These are phyloP conservation scores for Ceratocystis ficicola DNA, from an alignment of 2,329 filamentous ascomycete genomes.

Conservation along the genomic window DNA sequence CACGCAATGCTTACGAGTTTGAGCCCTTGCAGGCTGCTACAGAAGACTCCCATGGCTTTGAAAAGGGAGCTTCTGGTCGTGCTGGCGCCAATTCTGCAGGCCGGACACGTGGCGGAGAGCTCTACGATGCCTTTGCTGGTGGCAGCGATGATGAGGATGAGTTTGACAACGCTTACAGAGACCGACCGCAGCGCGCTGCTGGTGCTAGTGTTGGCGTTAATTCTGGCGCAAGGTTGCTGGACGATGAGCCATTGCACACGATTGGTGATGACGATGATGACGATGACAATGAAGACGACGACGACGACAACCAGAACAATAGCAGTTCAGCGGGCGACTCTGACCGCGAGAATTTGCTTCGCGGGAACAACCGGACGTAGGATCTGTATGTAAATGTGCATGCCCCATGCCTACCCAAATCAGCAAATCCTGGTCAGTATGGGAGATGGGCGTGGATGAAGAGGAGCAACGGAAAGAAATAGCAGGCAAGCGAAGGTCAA, in stretches of 20 bases:
- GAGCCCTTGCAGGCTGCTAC: constrained; percentile 71
- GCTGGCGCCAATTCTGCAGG: constrained; percentile 28
- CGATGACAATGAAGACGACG: constrained; percentile 24
- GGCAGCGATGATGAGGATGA: constrained; percentile 55
- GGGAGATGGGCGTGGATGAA: not conserved
- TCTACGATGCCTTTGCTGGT: constrained; percentile 95
- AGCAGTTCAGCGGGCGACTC: constrained; percentile 33
- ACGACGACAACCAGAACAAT: constrained; percentile 35
- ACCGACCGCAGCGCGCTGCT: constrained; percentile 24
- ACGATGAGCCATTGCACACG: constrained; percentile 17
- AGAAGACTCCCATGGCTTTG: constrained; percentile 48
- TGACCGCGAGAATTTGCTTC: constrained; percentile 27
- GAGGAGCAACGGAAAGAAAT: not conserved
- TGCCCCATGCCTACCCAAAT: not conserved
- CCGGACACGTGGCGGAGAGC: constrained; percentile 62
- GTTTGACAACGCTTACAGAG: constrained; percentile 34
- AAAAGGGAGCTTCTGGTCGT: constrained; percentile 25
- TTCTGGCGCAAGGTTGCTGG: not conserved
- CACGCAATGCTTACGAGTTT: constrained; percentile 81
- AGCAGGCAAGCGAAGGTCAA: not conserved
- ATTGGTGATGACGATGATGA: constrained; percentile 24
- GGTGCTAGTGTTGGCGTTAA: not conserved
- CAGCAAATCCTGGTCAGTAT: not conserved
- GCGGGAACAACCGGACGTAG: constrained; percentile 1
- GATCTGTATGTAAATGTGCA: not conserved